These are phyloP conservation scores for Dovyalis caffra DNA, from an alignment of 345 rosid species.

Conservation along the genomic window DNA sequence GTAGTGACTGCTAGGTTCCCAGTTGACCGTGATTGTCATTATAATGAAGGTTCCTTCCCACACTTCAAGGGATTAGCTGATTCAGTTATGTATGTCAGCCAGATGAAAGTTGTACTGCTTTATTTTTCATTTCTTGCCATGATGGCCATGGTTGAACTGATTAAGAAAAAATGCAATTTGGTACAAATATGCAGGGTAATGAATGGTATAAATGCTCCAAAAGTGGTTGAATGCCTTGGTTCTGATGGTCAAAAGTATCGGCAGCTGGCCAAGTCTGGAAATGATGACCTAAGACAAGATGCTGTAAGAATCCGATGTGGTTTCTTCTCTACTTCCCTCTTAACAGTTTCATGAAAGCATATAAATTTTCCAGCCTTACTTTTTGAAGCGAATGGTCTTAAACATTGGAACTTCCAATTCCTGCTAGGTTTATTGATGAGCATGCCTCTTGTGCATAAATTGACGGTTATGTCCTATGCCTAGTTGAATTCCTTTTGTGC, in stretches of 20 bases:
- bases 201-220: conserved; percentile 97
- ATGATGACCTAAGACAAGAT: conserved; percentile 98
- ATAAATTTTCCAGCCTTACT: not conserved
- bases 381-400: too few species aligned
- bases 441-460: not conserved
- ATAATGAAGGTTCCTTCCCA: conserved; percentile 82
- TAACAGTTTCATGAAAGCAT: not conserved
- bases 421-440: not conserved
- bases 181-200: conserved; percentile 61
- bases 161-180: not conserved
- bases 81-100: conserved; percentile 54
- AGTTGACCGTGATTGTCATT: conserved; percentile 73
- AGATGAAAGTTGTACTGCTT: conserved; percentile 18
- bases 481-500: too few species aligned
- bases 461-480: too few species aligned
- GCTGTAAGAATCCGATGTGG: conserved; percentile 55
- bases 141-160: conserved; percentile 5
- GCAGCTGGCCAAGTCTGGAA: conserved; percentile 96
- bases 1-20: conserved; percentile 85
- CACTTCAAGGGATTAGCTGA: conserved; percentile 79
- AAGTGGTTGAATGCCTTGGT: conserved; percentile 89
- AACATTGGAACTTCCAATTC: not conserved
- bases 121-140: conserved; percentile 7
- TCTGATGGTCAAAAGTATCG: conserved; percentile 89
- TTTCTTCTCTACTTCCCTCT: not conserved